Base-by-base conservation (phyloP, 2,329 filamentous ascomycete species). In the Periconia sp. region DNA sequence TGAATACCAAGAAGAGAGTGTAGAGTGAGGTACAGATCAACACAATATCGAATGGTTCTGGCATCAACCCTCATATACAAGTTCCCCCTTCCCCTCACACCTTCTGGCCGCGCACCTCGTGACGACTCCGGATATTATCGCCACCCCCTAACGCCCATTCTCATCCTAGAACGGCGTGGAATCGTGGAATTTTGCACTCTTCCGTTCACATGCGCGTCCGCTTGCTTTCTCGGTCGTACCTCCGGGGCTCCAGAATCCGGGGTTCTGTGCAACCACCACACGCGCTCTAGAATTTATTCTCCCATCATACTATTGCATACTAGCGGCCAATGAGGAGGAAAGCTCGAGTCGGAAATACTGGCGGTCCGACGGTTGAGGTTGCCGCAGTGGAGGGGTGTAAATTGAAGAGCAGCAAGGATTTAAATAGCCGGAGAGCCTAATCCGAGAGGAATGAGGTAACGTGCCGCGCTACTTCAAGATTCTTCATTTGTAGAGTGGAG, bases 401-500 rank as follows among this genome's bases (percentile, higher is more conserved):
- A 62, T 62, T n/a, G 58, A 61, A 46, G 18, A 33, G 30, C 35
- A n/a, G 44, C 57, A 62, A 52, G 58, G 58, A 39, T 62, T 33
- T 45, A 46, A 52, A 59, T 56, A 60, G 44, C 59, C 56, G 57
- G 52, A 54, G 36, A 26, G 23, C 32, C 18, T 19, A 32, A 46
- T 43, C 50, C 54, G 25, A 11, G 25, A 28, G 15, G 15, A 5
- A 28, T n/a, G 5, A n/a, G 25, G 25, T 28, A 28, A 28, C 25
- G 25, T 28, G 25, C 25, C 25, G 15, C 25, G 25, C 25, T 28
- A 28, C 25, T 28, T 28, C 15, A 13, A 5, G 25, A n/a, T 5
- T 28, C 5, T 11, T n/a, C 5, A 28, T 12, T 4, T 28, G 25
- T 5, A 28, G 25, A 5, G 25, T 28, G 25, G 11, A 12, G 11